Evolutionary conservation across 179 eudicot genomes (phyloP).

Genomic region (Dionaea muscipula): DNA sequence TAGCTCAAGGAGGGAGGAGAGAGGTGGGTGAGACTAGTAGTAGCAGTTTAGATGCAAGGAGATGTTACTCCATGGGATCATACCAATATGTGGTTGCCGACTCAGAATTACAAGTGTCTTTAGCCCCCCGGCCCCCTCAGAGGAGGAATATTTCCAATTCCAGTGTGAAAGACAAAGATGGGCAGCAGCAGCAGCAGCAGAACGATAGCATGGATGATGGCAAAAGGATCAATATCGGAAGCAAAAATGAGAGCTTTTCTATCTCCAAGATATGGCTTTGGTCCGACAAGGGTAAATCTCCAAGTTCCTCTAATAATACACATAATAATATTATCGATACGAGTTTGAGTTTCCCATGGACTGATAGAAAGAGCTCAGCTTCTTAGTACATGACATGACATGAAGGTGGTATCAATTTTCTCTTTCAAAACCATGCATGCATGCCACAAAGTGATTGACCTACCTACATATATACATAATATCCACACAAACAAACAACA

Average conservation of each 20-base stretch:
- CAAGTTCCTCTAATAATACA: constrained; percentile 18
- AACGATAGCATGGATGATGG: constrained; percentile 1
- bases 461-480: no score
- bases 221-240: constrained; percentile 24
- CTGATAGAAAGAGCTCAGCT: not conserved
- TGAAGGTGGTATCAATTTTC: not conserved
- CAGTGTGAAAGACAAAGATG: not conserved
- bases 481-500: no score
- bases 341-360: constrained; percentile 9
- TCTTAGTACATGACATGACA: no score
- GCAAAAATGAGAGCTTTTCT: constrained; percentile 62
- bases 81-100: constrained; percentile 11
- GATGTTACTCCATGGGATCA: constrained; percentile 17
- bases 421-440: no score
- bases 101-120: constrained; percentile 2
- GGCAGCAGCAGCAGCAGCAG: not conserved
- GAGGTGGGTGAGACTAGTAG: constrained; percentile 5
- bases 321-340: constrained; percentile 1
- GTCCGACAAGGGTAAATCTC: constrained; percentile 43
- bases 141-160: no score
- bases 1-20: not conserved
- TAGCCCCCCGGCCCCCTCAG: not conserved
- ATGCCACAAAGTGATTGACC: no score
- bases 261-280: constrained; percentile 70
- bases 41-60: constrained; percentile 10